Percentiles rank a stretch among this genome's conserved stretches.
Conservation (phyloP, 257 asterid genomes). For the Nyctanthes arbortristis region DNA sequence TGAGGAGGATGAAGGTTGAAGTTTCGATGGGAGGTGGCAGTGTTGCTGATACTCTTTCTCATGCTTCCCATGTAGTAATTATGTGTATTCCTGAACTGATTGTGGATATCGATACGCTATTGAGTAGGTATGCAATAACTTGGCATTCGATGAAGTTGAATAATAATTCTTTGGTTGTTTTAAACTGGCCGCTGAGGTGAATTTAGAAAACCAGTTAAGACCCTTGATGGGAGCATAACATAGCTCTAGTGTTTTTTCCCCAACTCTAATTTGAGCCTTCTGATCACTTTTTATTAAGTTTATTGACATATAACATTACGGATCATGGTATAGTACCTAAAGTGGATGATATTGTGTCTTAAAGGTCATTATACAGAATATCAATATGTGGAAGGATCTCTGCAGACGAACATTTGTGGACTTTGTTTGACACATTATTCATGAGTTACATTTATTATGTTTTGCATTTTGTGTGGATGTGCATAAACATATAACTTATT, state of each 20-base stretch:
- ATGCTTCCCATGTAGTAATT: conserved; percentile 78
- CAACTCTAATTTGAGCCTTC: background rate
- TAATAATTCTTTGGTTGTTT: background rate
- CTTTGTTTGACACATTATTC: background rate
- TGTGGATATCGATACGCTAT: conserved; percentile 48
- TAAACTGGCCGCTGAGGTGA: conserved; percentile 19
- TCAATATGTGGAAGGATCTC: background rate
- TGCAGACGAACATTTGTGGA: background rate
- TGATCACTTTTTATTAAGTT: background rate
- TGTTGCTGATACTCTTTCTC: conserved; percentile 50
- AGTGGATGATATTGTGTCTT: conserved; percentile 2
- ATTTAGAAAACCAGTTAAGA: background rate
- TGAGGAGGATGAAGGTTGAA: conserved; percentile 80
- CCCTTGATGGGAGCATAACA: background rate
- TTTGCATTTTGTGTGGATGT: background rate
- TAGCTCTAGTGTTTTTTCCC: conserved; percentile 1
- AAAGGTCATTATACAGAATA: background rate
- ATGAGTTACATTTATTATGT: background rate
- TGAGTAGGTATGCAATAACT: conserved; percentile 51
- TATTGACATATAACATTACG: no score
- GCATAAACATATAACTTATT: background rate
- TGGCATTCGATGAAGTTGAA: background rate
- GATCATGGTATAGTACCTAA: no score
- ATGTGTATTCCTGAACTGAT: conserved; percentile 41
- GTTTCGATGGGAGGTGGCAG: conserved; percentile 75